Base-by-base conservation (phyloP, 139 green algal species). In the Trebouxia sp. region DNA sequence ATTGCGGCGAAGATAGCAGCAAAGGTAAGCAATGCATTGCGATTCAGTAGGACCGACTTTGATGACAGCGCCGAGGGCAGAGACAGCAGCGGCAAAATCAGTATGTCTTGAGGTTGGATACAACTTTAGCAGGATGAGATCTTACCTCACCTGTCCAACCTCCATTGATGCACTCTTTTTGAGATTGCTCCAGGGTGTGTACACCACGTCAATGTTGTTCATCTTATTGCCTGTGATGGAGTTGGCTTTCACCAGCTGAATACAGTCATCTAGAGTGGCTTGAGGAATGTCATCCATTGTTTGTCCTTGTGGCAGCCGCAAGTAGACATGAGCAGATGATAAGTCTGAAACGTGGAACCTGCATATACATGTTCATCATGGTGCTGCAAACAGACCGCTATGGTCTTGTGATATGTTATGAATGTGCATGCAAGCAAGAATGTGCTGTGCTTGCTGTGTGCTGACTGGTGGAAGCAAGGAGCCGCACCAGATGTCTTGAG, bases 261-360 rank as follows among this genome's bases (percentile, higher is more conserved):
- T 85, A 42, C 91, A 96, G 83, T 99, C 96, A 79, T 97, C 80
- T 51, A 99, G 88, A 1, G 92, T 93, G 6, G 97, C 94, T 0
- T 78, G 55, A 0, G 93, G 91, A 37, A 99, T 97, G 75, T 94
- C 87, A 3, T 93, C 90, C 24, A 97, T 85, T 6, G 28, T 76
- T 1, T 35, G 30, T 5, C 87, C 94, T 17, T 93, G 81, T 0
- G 91, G 89, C 37, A 98, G 88, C 5, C 96, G 86, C 55, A 98
- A 83, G 88, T 99, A 99, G 17, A 99, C 96, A 80, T 99, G 96
- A 1, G 96, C 96, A 5, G 91, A 97, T 4, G 92, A 98, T 65
- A 99, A 81, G 76, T 95, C 88, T 84, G 98, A 94, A 11, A 99
- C 96, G 82, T 99, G 96, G 75, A 99, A 99, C 91, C 89, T 94